Evolutionary conservation across 805 yeast genomes (phyloP), one percentile per base, ranked within the genome.

Genomic region (Yamadazyma olivae): DNA sequence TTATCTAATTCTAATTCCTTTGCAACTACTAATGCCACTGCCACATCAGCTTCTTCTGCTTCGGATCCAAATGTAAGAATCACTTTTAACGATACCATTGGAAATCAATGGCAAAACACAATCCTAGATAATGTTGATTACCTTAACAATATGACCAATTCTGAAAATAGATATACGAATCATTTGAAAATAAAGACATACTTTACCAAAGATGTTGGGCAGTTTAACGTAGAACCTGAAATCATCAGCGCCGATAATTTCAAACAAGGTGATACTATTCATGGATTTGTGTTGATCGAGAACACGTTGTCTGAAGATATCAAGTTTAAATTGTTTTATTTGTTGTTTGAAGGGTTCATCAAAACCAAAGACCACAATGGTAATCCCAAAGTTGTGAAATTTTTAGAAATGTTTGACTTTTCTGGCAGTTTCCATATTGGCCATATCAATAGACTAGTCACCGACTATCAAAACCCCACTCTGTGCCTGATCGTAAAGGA

Each of bases 181-280:
- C 48, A 56, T 3, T 43, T 65, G 5, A 45, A 56, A 13, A 51
- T 65, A 12, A 36, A 51, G 3, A 44, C 62, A 15, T 47, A 46
- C 23, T 65, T 64, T 44, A 67, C 70, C 3, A 56, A 59, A 31
- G 60, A 61, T 9, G 54, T 64, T 13, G 58, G 68, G 17, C 45
- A 53, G 27, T 18, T 43, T 2, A 62, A 62, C 5, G 43, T 48
- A 33, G 36, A 25, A 1, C 66, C 65, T 4, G 54, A 46, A 21
- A 40, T 45, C 17, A 55, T 65, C 5, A 61, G 64, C 35, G 57
- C 60, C 6, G 53, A 57, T 38, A 85, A 79, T 51, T 83, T 74
- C 50, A 75, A 75, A 14, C 79, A 81, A 9, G 87, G 87, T n/a
- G 89, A 82, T 50, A 65, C 67, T 15, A 64, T 83, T 10, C 71